phyloP scores from a whole-genome alignment of 2,329 filamentous ascomycete species.

The Chrysoporthe austroafricana region DNA sequence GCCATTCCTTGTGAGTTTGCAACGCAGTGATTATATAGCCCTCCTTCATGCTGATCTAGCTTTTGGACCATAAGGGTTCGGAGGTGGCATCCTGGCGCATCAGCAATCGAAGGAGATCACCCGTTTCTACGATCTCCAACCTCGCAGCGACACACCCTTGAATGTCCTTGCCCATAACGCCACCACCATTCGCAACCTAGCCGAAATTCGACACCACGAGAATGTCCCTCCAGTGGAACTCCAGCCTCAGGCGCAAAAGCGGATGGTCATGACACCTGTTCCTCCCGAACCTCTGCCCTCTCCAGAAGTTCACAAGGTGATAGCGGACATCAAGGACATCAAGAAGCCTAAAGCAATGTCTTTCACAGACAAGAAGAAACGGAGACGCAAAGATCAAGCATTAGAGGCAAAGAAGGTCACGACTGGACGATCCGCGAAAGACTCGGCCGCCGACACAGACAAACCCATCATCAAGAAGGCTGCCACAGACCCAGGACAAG shows the following conservation, averaged over 20 bases:
- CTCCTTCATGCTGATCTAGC: constrained; percentile 5
- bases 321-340: background rate
- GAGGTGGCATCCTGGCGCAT: constrained; percentile 24
- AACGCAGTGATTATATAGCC: too few species aligned
- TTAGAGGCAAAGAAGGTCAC: background rate
- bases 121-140: constrained; percentile 17
- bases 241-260: background rate
- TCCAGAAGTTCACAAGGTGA: background rate
- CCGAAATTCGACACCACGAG: constrained; percentile 23
- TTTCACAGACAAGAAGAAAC: background rate
- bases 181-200: constrained; percentile 25
- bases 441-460: background rate
- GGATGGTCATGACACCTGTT: constrained; percentile 19
- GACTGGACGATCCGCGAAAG: too few species aligned
- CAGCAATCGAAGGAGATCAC: constrained; percentile 22
- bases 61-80: constrained; percentile 16
- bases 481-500: background rate
- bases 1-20: constrained; percentile 23
- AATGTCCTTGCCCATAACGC: constrained; percentile 21
- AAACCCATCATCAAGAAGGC: background rate
- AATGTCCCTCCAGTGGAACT: constrained; percentile 11
- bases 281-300: background rate
- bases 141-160: constrained; percentile 1
- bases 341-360: constrained; percentile 13
- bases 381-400: background rate